Conservation (phyloP, 1,284 basidiomycete species). For the Sphagnurus paluster region DNA sequence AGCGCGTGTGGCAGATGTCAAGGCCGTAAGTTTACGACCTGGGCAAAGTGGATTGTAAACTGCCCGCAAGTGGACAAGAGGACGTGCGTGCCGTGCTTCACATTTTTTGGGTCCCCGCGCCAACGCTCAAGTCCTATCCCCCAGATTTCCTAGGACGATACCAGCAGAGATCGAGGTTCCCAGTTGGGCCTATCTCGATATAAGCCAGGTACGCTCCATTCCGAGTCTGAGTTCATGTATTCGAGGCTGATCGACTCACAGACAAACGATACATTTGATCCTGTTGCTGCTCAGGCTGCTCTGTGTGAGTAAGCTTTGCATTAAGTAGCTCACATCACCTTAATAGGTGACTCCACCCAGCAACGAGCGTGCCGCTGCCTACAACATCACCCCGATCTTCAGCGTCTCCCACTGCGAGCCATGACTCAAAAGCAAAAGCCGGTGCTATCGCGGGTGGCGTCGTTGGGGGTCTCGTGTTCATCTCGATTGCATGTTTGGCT, state of each 20-base stretch:
- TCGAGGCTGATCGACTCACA: conserved; percentile 6
- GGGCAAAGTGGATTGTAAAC: conserved; percentile 37
- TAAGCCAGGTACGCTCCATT: conserved; percentile 29
- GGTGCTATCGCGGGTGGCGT: conserved; percentile 51
- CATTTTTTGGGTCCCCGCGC: background rate
- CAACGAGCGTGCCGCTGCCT: background rate
- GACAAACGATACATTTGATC: conserved; percentile 35
- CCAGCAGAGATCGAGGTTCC: conserved; percentile 35
- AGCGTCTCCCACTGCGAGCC: background rate
- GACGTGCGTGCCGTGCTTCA: conserved; percentile 22
- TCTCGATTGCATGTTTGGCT: conserved; percentile 33
- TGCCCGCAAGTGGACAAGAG: conserved; percentile 25
- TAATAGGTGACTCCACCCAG: conserved; percentile 4
- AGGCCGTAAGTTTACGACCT: conserved; percentile 25
- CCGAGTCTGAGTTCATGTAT: background rate
- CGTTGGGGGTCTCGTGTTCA: conserved; percentile 42
- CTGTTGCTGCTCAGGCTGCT: conserved; percentile 24
- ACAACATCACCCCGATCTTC: conserved; percentile 3
- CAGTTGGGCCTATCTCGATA: conserved; percentile 43
- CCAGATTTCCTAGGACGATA: conserved; percentile 32
- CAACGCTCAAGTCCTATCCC: conserved; percentile 13
- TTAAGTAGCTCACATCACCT: conserved; percentile 9
- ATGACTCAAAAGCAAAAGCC: conserved; percentile 34
- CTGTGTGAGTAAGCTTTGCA: conserved; percentile 11
- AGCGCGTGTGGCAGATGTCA: conserved; percentile 32